Evolutionary conservation across 2,329 filamentous ascomycete genomes (phyloP), one percentile per base, ranked within the genome.

Genomic region (Cryoendolithus antarcticus): DNA sequence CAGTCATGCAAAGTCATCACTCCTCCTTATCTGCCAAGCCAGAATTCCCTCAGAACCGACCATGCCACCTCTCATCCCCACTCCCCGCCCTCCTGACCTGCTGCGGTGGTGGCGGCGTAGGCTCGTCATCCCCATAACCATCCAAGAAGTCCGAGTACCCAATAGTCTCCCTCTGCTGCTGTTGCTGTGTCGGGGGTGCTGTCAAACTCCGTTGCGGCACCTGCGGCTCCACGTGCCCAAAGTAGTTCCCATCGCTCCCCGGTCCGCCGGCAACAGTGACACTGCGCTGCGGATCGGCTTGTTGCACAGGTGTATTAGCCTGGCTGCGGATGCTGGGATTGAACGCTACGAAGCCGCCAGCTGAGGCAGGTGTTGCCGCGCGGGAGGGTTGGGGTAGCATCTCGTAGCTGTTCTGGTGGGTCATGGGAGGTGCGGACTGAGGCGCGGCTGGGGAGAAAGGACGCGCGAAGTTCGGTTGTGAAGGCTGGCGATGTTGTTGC

Each of bases 261-360:
- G 43, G 42, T 24, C 37, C 29, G 3, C 42, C 42, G 4, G 45
- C 36, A n/a, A 47, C 42, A 5, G 49, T 50, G 13, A 49, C 32
- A 34, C 47, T 51, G 9, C 48, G 37, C 30, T 43, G 40, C 8
- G 46, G 47, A 8, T 24, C 37, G 30, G 40, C 37, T 13, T 47
- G 47, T 2, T 39, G 33, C 21, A 33, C 15, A 8, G 3, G n/a
- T 27, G n/a, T 11, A 9, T 37, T 6, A 40, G 42, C 9, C 27
- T 33, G 4, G 46, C 42, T 9, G 10, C 38, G 39, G 6, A 48
- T 19, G 8, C 44, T 35, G 8, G 56, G 55, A 29, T 54, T 57
- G 54, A 59, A 60, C 10, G 57, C 52, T 6, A 53, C 44, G 38
- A 58, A 59, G 29, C 47, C 46, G 27, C 47, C 45, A 4, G 34